These are phyloP conservation scores for Penicillium paneum DNA, from an alignment of 2,329 filamentous ascomycete genomes.

Conservation along the genomic window DNA sequence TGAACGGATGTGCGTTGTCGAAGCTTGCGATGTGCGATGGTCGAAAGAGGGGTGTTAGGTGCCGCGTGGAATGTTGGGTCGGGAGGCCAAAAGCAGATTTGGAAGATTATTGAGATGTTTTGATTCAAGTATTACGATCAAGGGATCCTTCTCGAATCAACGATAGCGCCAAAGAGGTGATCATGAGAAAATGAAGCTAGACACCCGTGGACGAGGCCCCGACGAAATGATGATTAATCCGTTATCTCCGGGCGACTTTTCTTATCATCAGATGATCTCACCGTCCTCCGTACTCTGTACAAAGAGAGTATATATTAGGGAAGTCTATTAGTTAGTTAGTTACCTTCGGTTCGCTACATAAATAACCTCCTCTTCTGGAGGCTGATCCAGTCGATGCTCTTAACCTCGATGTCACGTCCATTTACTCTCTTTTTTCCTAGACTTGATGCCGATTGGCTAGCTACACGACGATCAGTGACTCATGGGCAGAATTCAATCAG, in stretches of 20 bases:
- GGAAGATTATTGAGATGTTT: neutral
- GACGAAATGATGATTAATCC: slow-evolving; percentile 8
- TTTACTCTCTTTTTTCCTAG: neutral
- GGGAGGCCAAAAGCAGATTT: neutral
- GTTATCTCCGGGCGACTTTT: slow-evolving; percentile 1
- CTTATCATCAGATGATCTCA: slow-evolving; percentile 13
- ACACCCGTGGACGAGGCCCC: neutral
- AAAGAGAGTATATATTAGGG: no score
- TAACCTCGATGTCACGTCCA: neutral
- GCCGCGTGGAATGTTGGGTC: neutral
- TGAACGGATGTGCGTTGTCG: neutral
- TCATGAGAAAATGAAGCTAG: neutral
- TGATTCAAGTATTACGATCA: no score
- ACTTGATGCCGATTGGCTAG: neutral
- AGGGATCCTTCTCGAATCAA: neutral
- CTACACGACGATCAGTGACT: neutral
- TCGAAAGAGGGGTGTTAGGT: slow-evolving; percentile 1
- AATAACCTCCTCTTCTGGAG: neutral
- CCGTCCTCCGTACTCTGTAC: neutral
- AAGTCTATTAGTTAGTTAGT: no score
- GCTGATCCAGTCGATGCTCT: neutral
- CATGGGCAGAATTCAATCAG: neutral
- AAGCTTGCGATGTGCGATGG: slow-evolving; percentile 1
- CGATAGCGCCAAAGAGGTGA: neutral
- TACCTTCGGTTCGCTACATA: neutral